phyloP scores from a whole-genome alignment of 805 yeast species.

The Yamadazyma sp. region DNA sequence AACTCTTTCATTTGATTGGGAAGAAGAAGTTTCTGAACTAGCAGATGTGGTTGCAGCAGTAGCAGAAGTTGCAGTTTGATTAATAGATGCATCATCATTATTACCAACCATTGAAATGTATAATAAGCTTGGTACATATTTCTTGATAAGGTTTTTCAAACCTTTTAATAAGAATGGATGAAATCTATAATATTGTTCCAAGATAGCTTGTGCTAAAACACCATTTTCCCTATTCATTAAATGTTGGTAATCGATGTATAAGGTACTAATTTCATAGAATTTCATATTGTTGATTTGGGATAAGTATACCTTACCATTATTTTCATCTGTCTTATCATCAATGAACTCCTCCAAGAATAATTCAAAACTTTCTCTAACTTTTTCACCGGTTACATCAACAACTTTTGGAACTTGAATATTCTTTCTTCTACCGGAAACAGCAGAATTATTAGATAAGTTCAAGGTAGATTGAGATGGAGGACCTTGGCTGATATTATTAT shows the following conservation, averaged over 20 bases:
- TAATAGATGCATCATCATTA: constrained; percentile 26
- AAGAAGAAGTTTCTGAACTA: constrained; percentile 39
- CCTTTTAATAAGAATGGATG: constrained; percentile 80
- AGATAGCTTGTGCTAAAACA: constrained; percentile 82
- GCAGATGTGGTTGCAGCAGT: constrained; percentile 19
- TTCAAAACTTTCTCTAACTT: constrained; percentile 88
- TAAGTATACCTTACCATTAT: constrained; percentile 61
- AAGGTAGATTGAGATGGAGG: constrained; percentile 6
- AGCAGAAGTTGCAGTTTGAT: constrained; percentile 2
- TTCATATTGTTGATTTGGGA: constrained; percentile 82
- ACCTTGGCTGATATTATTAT: constrained; percentile 12
- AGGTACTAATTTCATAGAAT: constrained; percentile 66
- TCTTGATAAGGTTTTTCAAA: constrained; percentile 66
- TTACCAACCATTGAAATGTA: constrained; percentile 43
- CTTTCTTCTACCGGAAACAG: constrained; percentile 46
- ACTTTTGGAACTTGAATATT: constrained; percentile 78
- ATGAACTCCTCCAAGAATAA: constrained; percentile 69
- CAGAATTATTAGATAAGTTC: constrained; percentile 12
- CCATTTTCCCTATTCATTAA: constrained; percentile 74
- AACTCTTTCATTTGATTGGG: constrained; percentile 61
- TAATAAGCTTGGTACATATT: constrained; percentile 67
- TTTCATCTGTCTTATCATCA: constrained; percentile 25
- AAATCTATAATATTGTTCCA: constrained; percentile 90
- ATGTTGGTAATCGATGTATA: constrained; percentile 85
- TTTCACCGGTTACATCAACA: constrained; percentile 87